Evolutionary conservation across 2,329 filamentous ascomycete genomes (phyloP), one percentile per base, ranked within the genome.

Genomic region (Botrytis paeoniae): DNA sequence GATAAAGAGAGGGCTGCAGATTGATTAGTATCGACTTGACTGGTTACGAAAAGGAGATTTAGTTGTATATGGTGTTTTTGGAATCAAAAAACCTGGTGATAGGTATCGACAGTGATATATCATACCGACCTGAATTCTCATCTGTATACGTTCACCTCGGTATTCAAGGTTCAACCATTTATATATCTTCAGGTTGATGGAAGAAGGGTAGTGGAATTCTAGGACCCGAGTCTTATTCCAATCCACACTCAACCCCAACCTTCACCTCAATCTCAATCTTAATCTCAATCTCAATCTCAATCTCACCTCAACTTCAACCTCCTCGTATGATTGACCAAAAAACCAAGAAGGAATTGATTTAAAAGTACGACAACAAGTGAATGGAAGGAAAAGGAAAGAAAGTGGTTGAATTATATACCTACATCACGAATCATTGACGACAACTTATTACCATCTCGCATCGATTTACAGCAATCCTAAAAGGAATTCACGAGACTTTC

Each of bases 1-100:
- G n/a, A 65, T 65, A 7, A 65, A 48, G 10, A 54, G 48, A 65
- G 39, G 63, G 41, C n/a, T 65, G 63, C n/a, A 68, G 41, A 57
- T 54, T n/a, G 48, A n/a, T n/a, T 7, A 16, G 5, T 54, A n/a
- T n/a, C 12, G 48, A 54, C 48, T n/a, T n/a, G 25, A n/a, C 25
- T 6, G 25, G 25, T 0, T 3, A n/a, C 25, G 25, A n/a, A 54
- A 7, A n/a, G 48, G 25, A 54, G 48, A 51, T n/a, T 14, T 22
- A n/a, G 22, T 9, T n/a, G 6, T 51, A 14, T 6, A 4, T 9
- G 37, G 6, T 9, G 37, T 39, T 39, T 39, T 39, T 8, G 37
- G 37, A 39, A 39, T 39, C 10, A 39, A 10, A 12, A 39, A 39
- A 39, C 37, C 37, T 39, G 37, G 48, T 51, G 48, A 51, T 8